Conservation (phyloP, 2,329 filamentous ascomycete species). For the Colletotrichum falcatum region DNA sequence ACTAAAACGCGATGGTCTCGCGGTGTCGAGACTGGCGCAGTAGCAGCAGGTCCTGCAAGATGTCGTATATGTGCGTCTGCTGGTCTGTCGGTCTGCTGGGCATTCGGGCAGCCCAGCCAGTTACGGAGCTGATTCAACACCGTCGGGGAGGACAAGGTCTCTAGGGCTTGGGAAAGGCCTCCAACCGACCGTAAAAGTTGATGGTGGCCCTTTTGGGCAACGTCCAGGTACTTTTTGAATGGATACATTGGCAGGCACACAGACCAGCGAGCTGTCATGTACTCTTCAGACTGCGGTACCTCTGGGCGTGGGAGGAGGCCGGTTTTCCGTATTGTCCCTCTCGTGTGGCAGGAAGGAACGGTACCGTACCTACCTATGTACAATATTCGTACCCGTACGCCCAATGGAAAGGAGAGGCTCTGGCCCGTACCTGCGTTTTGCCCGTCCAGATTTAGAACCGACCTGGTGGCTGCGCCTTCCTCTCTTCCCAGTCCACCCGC, state of each 20-base stretch:
- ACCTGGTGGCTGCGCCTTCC: constrained; percentile 52
- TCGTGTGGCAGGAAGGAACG: constrained; percentile 1
- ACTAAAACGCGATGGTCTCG: constrained; percentile 19
- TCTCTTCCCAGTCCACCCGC: constrained; percentile 39
- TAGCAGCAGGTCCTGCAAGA: constrained; percentile 38
- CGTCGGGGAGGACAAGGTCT: background rate
- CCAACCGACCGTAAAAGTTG: constrained; percentile 1
- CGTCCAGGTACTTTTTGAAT: background rate
- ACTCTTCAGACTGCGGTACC: constrained; percentile 36
- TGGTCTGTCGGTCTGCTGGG: background rate
- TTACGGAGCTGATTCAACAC: background rate
- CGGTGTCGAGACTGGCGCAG: constrained; percentile 23
- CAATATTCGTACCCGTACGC: background rate
- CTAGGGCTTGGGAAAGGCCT: constrained; percentile 26
- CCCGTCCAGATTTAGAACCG: constrained; percentile 54
- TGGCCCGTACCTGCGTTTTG: constrained; percentile 36
- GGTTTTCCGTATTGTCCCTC: constrained; percentile 22
- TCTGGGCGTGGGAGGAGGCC: constrained; percentile 21
- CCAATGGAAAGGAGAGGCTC: background rate
- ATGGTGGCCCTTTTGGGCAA: background rate
- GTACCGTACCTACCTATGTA: background rate
- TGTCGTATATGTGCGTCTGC: constrained; percentile 34
- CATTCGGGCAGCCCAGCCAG: background rate
- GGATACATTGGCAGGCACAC: constrained; percentile 20
- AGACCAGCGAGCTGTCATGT: constrained; percentile 32